phyloP scores from a whole-genome alignment of 306 rosid species.

The Arachis hypogaea region DNA sequence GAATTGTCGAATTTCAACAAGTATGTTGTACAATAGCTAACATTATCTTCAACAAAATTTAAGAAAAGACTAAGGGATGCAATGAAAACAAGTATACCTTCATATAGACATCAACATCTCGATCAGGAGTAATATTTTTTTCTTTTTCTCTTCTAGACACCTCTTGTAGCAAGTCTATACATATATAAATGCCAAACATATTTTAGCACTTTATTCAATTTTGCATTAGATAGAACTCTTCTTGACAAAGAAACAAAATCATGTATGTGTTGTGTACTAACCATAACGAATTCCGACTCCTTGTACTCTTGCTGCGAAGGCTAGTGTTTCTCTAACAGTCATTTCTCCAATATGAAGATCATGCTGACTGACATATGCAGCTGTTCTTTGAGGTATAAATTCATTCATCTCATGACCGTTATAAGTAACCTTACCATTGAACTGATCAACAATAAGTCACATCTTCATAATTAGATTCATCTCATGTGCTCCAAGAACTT shows the following conservation, averaged over 20 bases:
- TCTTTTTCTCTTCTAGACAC: constrained; percentile 68
- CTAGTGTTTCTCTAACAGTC: constrained; percentile 79
- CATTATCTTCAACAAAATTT: neutral
- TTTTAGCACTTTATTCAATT: neutral
- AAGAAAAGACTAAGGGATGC: neutral
- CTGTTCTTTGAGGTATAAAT: constrained; percentile 71
- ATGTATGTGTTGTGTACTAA: constrained; percentile 28
- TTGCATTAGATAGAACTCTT: constrained; percentile 6
- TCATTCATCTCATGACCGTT: constrained; percentile 75
- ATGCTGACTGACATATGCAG: constrained; percentile 73
- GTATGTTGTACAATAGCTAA: too few species aligned
- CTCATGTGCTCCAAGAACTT: too few species aligned
- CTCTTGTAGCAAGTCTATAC: constrained; percentile 64
- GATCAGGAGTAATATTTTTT: constrained; percentile 64
- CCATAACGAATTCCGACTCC: constrained; percentile 73
- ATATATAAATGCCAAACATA: neutral
- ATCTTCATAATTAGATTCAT: too few species aligned
- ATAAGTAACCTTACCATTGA: constrained; percentile 60
- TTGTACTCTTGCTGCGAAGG: constrained; percentile 77
- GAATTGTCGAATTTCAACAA: too few species aligned
- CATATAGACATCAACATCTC: constrained; percentile 69
- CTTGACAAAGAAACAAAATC: neutral
- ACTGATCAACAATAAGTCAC: constrained; percentile 37
- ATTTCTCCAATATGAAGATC: constrained; percentile 72
- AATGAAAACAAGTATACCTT: constrained; percentile 49